Base-by-base conservation (phyloP, 208 protist genomes). In the Zelonia costaricensis region DNA sequence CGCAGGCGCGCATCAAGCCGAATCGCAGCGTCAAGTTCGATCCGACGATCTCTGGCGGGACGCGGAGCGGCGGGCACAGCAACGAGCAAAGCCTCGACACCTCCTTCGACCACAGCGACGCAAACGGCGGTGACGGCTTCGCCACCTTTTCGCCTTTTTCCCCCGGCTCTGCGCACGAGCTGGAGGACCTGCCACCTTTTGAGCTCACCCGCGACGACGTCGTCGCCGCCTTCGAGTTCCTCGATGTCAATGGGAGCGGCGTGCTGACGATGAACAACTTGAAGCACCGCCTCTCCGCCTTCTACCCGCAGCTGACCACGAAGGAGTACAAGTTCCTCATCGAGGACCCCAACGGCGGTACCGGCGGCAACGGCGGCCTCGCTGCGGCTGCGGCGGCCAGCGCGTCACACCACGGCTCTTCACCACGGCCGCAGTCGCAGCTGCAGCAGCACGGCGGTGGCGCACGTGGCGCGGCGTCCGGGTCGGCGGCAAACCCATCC, bases 241-340 rank as follows among this genome's bases (percentile, higher is more conserved):
- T 97, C 63, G 92, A 97, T 69, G 74, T 94, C 12, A 64, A 83
- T 25, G 81, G 82, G 25, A 93, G 80, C 47, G 91, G 86, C 1
- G 39, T 80, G 12, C 63, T 98, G 39, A 95, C 79, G n/a, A 84
- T 87, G 28, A 70, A 71, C n/a, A 83, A 86, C 40, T 74, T 98
- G 9, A 97, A 97, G 78, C 62, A 74, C 27, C 80, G 93, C 16
- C 82, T 98, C 59, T 86, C 84, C 25, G 88, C 90, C 28, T 98
- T 98, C 62, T 97, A 95, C 64, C 94, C 92, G 4, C 74, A 96
- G 42, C 73, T 98, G 66, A 94, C 92, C 10, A 93, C 69, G 56
- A 94, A 92, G 53, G 95, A 98, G 69, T 97, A 94, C 78, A 83
- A 91, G 31, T 98, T 98, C 57, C 77, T 98, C 15, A 78, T 98